These are phyloP conservation scores for Neostapfia colusana DNA, from an alignment of 176 grass and related monocot species.

Conservation along the genomic window DNA sequence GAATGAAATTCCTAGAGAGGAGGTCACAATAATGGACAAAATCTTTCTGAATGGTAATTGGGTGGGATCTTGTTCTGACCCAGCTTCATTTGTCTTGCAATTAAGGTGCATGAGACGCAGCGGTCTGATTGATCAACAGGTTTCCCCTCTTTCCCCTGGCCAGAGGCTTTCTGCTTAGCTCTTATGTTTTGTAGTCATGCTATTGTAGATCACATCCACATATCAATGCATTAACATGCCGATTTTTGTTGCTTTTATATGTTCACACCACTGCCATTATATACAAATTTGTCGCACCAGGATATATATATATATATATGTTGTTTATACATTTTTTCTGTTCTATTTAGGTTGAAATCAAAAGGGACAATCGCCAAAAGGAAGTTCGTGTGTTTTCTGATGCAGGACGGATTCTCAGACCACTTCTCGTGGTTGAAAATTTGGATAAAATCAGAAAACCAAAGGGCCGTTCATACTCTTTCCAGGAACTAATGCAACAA, in stretches of 20 bases:
- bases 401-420: conserved; percentile 76
- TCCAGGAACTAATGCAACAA: conserved; percentile 70
- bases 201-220: no score
- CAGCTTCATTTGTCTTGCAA: conserved; percentile 42
- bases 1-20: conserved; percentile 47
- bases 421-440: conserved; percentile 85
- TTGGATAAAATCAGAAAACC: conserved; percentile 55
- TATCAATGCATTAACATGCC: no score
- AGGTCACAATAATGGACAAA: conserved; percentile 45
- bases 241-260: no score
- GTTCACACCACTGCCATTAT: no score
- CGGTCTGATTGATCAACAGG: conserved; percentile 59
- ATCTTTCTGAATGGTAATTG: conserved; percentile 79
- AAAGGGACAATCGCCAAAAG: conserved; percentile 66
- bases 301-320: no score
- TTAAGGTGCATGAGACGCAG: conserved; percentile 57
- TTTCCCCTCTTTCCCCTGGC: neutral
- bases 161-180: neutral
- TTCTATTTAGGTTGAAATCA: conserved; percentile 70
- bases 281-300: no score
- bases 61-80: conserved; percentile 55
- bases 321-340: no score
- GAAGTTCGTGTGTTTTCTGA: conserved; percentile 87
- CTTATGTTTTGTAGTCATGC: no score
- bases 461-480: conserved; percentile 53